Evolutionary conservation across 2,329 filamentous ascomycete species (phyloP).

Genomic region (Pseudocercospora ulei): DNA sequence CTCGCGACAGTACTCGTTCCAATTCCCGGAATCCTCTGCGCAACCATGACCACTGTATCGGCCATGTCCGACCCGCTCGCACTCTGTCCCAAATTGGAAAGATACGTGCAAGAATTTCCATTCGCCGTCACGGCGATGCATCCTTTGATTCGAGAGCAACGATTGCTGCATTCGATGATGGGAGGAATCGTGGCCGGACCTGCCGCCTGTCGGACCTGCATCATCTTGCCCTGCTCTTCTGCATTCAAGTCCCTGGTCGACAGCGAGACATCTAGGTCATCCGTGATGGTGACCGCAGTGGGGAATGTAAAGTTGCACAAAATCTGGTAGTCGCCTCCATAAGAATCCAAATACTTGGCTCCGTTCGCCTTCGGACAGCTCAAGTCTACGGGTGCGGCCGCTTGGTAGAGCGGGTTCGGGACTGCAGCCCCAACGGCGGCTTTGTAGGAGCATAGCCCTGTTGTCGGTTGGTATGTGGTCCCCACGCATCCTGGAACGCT

Average conservation of each 20-base stretch:
- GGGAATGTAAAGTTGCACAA: constrained; percentile 26
- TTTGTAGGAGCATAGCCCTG: constrained; percentile 23
- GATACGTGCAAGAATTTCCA: constrained; percentile 18
- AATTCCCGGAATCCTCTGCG: constrained; percentile 13
- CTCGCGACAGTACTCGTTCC: constrained; percentile 7
- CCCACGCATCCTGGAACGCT: constrained; percentile 19
- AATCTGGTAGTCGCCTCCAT: constrained; percentile 26
- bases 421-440: constrained; percentile 8
- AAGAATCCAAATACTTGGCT: constrained; percentile 21
- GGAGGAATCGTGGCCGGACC: constrained; percentile 1
- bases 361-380: constrained; percentile 25
- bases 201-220: too few species aligned
- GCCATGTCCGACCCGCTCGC: constrained; percentile 14
- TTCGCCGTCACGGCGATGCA: constrained; percentile 21
- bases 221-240: too few species aligned
- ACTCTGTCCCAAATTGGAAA: constrained; percentile 15
- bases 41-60: constrained; percentile 21
- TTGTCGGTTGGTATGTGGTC: constrained; percentile 16
- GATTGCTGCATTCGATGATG: constrained; percentile 21
- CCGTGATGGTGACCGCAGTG: constrained; percentile 1
- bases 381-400: constrained; percentile 20
- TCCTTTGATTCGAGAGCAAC: constrained; percentile 16
- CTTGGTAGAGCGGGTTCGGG: constrained; percentile 6
- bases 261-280: too few species aligned
- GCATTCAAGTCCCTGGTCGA: too few species aligned